A percentile compares a stretch with the other conserved stretches of the same genome.
Evolutionary conservation across 2,329 filamentous ascomycete genomes (phyloP).

Genomic region (Dactylellina haptotyla): DNA sequence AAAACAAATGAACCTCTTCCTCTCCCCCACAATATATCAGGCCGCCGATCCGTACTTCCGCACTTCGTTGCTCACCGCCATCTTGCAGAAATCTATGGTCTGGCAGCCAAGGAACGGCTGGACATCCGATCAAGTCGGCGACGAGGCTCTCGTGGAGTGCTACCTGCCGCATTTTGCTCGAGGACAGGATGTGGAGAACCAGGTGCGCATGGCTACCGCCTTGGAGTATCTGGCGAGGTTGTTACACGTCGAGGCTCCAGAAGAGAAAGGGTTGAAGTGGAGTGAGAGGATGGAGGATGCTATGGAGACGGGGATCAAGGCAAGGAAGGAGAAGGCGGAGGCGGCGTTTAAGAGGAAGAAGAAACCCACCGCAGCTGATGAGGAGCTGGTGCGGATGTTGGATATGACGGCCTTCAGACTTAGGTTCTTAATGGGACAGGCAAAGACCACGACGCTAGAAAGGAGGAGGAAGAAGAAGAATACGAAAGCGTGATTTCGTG

Average conservation of each 20-base stretch:
- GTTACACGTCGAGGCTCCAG: conserved; percentile 1
- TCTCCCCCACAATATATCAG: conserved; percentile 15
- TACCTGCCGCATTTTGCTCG: conserved; percentile 33
- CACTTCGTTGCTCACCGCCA: conserved; percentile 15
- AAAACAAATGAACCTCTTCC: conserved; percentile 33
- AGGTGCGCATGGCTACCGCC: conserved; percentile 20
- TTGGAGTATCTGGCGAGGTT: conserved; percentile 28
- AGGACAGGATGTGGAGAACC: conserved; percentile 29
- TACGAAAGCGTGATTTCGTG: background rate
- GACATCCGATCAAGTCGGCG: conserved; percentile 12
- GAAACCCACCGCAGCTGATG: conserved; percentile 19
- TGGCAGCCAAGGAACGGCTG: conserved; percentile 33
- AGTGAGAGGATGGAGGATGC: conserved; percentile 31
- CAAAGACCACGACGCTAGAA: conserved; percentile 5
- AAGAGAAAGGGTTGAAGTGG: background rate
- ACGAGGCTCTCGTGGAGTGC: background rate
- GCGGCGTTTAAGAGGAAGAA: conserved; percentile 25
- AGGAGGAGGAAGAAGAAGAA: background rate
- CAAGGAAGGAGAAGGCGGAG: conserved; percentile 30
- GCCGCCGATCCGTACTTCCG: conserved; percentile 16
- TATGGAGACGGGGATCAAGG: conserved; percentile 27
- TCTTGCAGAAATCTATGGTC: conserved; percentile 22
- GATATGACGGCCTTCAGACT: conserved; percentile 10
- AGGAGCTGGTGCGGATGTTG: conserved; percentile 37
- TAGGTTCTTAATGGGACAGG: conserved; percentile 20